phyloP scores from a whole-genome alignment of 129 eudicot genomes.

The Calendula officinalis region DNA sequence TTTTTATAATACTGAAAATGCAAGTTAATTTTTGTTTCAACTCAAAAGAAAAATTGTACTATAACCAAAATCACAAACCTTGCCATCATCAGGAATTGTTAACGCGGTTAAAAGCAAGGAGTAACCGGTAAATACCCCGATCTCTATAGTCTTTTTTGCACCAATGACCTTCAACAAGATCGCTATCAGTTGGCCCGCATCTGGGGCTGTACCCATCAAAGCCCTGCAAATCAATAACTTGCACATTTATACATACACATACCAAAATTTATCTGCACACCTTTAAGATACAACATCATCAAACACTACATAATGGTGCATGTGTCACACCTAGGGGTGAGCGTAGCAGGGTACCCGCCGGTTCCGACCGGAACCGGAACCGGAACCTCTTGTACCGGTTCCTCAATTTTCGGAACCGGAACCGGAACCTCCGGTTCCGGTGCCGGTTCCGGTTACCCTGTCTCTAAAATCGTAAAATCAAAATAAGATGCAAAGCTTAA shows the following conservation, averaged over 20 bases:
- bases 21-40: background rate
- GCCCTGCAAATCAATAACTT: slow-evolving; percentile 26
- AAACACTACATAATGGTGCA: background rate
- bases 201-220: slow-evolving; percentile 39
- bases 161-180: slow-evolving; percentile 28
- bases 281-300: background rate
- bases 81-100: slow-evolving; percentile 48
- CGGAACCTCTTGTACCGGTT: no score
- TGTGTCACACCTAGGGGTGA: no score
- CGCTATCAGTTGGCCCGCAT: slow-evolving; percentile 39
- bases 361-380: no score
- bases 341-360: no score
- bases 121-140: slow-evolving; percentile 51
- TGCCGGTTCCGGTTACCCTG: no score
- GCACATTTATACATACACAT: no score
- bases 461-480: no score
- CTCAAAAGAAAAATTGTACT: background rate
- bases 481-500: no score
- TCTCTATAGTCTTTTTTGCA: slow-evolving; percentile 34
- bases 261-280: no score
- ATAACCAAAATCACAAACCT: slow-evolving; percentile 33
- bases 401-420: no score
- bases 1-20: background rate
- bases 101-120: slow-evolving; percentile 43
- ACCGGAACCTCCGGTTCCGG: no score